Percentiles rank a stretch among this genome's conserved stretches.
Evolutionary conservation across 1,139 yeast genomes (phyloP).

Genomic region (Arxiozyma telluris): DNA sequence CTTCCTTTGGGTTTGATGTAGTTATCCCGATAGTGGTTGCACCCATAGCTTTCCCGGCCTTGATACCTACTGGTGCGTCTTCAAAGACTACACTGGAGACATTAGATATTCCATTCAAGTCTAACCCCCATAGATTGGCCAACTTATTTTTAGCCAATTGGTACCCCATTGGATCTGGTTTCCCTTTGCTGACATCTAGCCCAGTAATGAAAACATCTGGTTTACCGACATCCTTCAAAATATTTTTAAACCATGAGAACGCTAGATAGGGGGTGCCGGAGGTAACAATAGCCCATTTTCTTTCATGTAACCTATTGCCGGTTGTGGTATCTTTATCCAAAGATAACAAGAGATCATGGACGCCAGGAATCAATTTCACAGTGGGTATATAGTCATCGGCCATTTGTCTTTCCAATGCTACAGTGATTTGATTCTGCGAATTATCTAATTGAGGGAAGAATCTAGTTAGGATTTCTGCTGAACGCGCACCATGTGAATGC

Average conservation of each 20-base stretch:
- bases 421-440: slow-evolving; percentile 43
- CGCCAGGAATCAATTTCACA: slow-evolving; percentile 62
- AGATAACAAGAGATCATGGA: slow-evolving; percentile 45
- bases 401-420: slow-evolving; percentile 52
- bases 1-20: slow-evolving; percentile 55
- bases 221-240: slow-evolving; percentile 43
- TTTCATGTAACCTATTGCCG: slow-evolving; percentile 33
- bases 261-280: slow-evolving; percentile 68
- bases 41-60: slow-evolving; percentile 71
- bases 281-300: slow-evolving; percentile 68
- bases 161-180: slow-evolving; percentile 75
- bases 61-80: slow-evolving; percentile 76
- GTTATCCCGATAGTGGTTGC: slow-evolving; percentile 69
- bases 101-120: slow-evolving; percentile 21
- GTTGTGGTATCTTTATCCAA: slow-evolving; percentile 29
- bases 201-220: slow-evolving; percentile 70
- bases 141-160: slow-evolving; percentile 36
- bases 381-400: slow-evolving; percentile 55
- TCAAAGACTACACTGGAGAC: slow-evolving; percentile 58
- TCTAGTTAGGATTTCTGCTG: slow-evolving; percentile 54
- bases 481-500: slow-evolving; percentile 67
- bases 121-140: slow-evolving; percentile 43
- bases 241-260: slow-evolving; percentile 39
- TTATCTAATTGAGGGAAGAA: slow-evolving; percentile 61
- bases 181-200: slow-evolving; percentile 59